Percentiles rank a stretch among this genome's conserved stretches.
Evolutionary conservation across 2,329 filamentous ascomycete species (phyloP).

Genomic region (Mycosphaerella sp.): DNA sequence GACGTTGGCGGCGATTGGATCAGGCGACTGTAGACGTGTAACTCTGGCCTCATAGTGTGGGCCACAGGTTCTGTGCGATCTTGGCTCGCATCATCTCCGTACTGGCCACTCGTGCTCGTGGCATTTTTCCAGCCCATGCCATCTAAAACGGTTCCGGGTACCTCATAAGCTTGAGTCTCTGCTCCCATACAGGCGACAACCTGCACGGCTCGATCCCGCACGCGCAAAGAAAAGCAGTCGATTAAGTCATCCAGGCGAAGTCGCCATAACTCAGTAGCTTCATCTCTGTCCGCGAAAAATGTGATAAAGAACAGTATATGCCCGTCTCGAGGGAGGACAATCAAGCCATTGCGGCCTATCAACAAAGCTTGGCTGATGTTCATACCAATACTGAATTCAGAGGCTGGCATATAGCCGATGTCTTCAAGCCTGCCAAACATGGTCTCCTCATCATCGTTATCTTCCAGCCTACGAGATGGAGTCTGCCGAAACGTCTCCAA

Average conservation of each 20-base stretch:
- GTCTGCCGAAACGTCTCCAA: conserved; percentile 5
- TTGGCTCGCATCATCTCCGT: neutral
- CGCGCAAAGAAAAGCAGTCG: conserved; percentile 18
- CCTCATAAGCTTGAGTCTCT: conserved; percentile 15
- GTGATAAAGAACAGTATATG: conserved; percentile 22
- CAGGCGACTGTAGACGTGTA: conserved; percentile 5
- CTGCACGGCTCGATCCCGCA: conserved; percentile 8
- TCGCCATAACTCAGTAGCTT: conserved; percentile 20
- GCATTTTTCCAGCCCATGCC: conserved; percentile 19
- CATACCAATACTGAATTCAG: conserved; percentile 9
- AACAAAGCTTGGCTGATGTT: conserved; percentile 13
- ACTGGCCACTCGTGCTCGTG: neutral
- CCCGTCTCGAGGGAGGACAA: conserved; percentile 20
- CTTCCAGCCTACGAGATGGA: neutral
- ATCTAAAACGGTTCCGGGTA: conserved; percentile 18
- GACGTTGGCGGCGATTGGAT: conserved; percentile 1
- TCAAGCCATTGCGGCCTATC: conserved; percentile 24
- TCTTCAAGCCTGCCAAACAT: conserved; percentile 22
- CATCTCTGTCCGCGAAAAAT: conserved; percentile 15
- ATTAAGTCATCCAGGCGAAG: conserved; percentile 15
- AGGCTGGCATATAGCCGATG: conserved; percentile 11
- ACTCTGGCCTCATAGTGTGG: conserved; percentile 10
- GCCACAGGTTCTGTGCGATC: neutral
- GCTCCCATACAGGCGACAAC: conserved; percentile 12
- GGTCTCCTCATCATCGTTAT: conserved; percentile 16